Evolutionary conservation across 2,329 filamentous ascomycete genomes (phyloP).

Genomic region (Chaetothyriales sp.): DNA sequence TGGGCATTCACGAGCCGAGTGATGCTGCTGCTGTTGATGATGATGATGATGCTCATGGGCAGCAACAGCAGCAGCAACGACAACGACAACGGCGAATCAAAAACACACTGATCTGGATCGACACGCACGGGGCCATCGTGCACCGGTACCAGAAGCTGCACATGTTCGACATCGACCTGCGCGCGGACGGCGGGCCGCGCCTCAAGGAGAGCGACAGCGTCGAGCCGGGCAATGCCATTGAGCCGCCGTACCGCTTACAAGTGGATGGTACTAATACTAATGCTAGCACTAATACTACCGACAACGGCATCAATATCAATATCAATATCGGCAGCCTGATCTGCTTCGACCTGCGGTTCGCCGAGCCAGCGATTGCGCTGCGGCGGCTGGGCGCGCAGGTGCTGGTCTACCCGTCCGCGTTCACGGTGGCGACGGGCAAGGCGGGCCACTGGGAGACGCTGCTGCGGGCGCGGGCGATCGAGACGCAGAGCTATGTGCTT

Average conservation of each 20-base stretch:
- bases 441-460: slow-evolving; percentile 69
- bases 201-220: slow-evolving; percentile 53
- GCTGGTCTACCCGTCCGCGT: slow-evolving; percentile 76
- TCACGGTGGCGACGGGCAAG: slow-evolving; percentile 69
- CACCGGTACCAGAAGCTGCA: slow-evolving; percentile 77
- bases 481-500: slow-evolving; percentile 75
- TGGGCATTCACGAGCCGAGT: slow-evolving; percentile 70
- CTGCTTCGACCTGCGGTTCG: slow-evolving; percentile 82
- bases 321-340: slow-evolving; percentile 58
- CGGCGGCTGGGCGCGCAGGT: slow-evolving; percentile 55
- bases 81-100: slow-evolving; percentile 38
- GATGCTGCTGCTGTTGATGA: no score
- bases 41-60: no score
- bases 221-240: slow-evolving; percentile 47
- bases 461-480: slow-evolving; percentile 66
- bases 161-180: slow-evolving; percentile 60
- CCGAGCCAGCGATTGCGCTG: slow-evolving; percentile 56
- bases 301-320: slow-evolving; percentile 38
- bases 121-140: slow-evolving; percentile 40
- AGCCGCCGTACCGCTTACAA: slow-evolving; percentile 44
- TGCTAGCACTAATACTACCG: not conserved
- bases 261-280: slow-evolving; percentile 31
- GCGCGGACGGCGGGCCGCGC: slow-evolving; percentile 34
- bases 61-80: no score
- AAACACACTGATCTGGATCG: slow-evolving; percentile 54